Percentiles rank a stretch among this genome's conserved stretches.
Conservation (phyloP, 2,329 filamentous ascomycete genomes). For the Xenoacremonium recifei region DNA sequence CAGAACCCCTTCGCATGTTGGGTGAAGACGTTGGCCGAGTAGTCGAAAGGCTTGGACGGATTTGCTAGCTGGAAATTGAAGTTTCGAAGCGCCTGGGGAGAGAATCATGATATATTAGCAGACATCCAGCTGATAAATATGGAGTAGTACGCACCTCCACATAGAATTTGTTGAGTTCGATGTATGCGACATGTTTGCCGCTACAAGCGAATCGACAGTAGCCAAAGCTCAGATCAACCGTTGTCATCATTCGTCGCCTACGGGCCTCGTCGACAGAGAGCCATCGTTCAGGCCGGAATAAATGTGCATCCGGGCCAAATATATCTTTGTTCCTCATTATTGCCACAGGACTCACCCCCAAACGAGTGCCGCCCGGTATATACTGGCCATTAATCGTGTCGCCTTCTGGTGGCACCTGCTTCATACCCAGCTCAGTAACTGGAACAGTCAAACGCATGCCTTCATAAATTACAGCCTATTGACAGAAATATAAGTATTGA, state of each 20-base stretch:
- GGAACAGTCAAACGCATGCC: not conserved
- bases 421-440: slow-evolving; percentile 21
- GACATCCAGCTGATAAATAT: too few species aligned
- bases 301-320: not conserved
- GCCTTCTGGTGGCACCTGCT: slow-evolving; percentile 26
- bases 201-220: not conserved
- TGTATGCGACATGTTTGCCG: slow-evolving; percentile 35
- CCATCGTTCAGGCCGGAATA: not conserved
- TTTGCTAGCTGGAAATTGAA: too few species aligned
- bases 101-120: too few species aligned
- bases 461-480: not conserved
- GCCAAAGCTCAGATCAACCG: not conserved
- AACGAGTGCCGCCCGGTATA: slow-evolving; percentile 30
- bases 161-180: slow-evolving; percentile 41
- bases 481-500: not conserved
- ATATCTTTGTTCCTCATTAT: not conserved
- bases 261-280: not conserved
- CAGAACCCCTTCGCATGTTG: too few species aligned
- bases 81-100: too few species aligned
- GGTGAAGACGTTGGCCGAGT: too few species aligned
- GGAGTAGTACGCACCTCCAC: slow-evolving; percentile 39
- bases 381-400: slow-evolving; percentile 24
- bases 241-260: not conserved
- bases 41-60: too few species aligned
- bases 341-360: slow-evolving; percentile 21